Conservation (phyloP, 2,329 filamentous ascomycete species). For the Epichloe gansuensis region DNA sequence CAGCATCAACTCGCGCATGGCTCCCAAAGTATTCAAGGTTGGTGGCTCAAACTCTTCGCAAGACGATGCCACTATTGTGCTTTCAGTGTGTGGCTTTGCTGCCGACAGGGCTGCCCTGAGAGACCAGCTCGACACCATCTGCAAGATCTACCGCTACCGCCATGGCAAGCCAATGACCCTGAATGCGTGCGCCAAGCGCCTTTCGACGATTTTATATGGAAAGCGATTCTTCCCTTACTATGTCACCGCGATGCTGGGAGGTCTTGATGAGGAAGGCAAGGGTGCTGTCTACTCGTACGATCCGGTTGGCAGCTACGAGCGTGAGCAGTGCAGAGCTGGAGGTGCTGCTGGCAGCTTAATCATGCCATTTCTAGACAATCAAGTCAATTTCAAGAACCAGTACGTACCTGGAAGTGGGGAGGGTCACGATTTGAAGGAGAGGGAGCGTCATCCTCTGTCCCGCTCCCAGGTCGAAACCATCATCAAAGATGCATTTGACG, state of each 20-base stretch:
- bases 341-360: conserved; percentile 89
- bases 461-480: conserved; percentile 67
- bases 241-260: conserved; percentile 84
- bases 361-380: conserved; percentile 98
- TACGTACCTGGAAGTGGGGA: conserved; percentile 77
- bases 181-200: conserved; percentile 84
- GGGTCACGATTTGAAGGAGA: conserved; percentile 68
- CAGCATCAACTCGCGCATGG: conserved; percentile 96
- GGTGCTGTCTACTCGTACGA: conserved; percentile 97
- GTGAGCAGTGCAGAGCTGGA: conserved; percentile 88
- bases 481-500: conserved; percentile 95
- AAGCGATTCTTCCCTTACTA: conserved; percentile 99
- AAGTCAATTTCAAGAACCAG: conserved; percentile 99
- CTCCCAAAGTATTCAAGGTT: conserved; percentile 94
- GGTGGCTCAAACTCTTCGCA: conserved; percentile 81
- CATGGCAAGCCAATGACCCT: conserved; percentile 95
- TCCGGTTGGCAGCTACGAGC: conserved; percentile 93
- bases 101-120: conserved; percentile 90
- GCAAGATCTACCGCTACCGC: conserved; percentile 98
- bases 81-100: conserved; percentile 91
- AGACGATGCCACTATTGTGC: conserved; percentile 71
- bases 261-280: conserved; percentile 85
- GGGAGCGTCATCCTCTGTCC: conserved; percentile 57
- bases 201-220: conserved; percentile 90
- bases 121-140: conserved; percentile 84